Conservation (phyloP, 2,329 filamentous ascomycete species). For the Sphaerulina populicola region DNA sequence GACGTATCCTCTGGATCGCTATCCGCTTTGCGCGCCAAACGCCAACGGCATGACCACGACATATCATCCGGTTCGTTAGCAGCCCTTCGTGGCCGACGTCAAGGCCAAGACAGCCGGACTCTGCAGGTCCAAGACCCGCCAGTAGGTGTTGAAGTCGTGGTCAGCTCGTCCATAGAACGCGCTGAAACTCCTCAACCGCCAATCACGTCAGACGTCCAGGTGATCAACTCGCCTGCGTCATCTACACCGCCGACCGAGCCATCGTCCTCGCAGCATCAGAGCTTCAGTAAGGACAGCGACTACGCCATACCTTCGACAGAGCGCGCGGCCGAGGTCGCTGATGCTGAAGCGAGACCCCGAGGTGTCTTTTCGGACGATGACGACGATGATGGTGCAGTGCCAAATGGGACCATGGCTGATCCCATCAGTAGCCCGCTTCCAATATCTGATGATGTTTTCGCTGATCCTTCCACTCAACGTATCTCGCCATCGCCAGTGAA, state of each 20-base stretch:
- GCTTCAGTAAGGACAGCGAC: constrained; percentile 18
- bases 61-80: constrained; percentile 17
- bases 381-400: constrained; percentile 24
- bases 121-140: not conserved
- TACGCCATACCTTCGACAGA: constrained; percentile 18
- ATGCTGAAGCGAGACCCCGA: constrained; percentile 17
- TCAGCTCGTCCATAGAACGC: constrained; percentile 17
- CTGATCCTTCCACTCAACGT: constrained; percentile 21
- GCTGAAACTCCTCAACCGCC: constrained; percentile 17
- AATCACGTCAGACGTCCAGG: constrained; percentile 26
- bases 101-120: not conserved
- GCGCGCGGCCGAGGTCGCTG: constrained; percentile 9
- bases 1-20: constrained; percentile 18
- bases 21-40: constrained; percentile 20
- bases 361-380: constrained; percentile 9
- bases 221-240: constrained; percentile 31
- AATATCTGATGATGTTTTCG: not conserved
- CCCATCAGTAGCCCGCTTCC: constrained; percentile 35
- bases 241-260: constrained; percentile 27
- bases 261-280: constrained; percentile 25
- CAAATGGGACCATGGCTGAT: constrained; percentile 39
- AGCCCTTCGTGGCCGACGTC: constrained; percentile 12
- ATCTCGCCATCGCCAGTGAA: constrained; percentile 20
- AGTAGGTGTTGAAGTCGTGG: constrained; percentile 9
- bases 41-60: constrained; percentile 16